phyloP scores from a whole-genome alignment of 129 eudicot species.

The Pseudognaphalium luteoalbum region DNA sequence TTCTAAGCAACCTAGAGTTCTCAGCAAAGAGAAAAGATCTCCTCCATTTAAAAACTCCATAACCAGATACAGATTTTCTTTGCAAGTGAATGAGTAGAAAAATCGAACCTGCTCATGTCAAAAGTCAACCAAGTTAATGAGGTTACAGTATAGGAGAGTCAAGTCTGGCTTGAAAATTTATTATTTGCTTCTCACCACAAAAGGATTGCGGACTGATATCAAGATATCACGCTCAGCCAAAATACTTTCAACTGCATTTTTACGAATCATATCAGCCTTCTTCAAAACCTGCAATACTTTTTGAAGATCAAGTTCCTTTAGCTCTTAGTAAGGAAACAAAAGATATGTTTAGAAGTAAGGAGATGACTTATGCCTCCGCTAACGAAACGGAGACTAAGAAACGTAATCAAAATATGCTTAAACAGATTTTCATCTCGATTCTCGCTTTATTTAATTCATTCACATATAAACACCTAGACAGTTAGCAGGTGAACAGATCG shows the following conservation, averaged over 20 bases:
- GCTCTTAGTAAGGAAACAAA: slow-evolving; percentile 12
- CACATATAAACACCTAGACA: neutral
- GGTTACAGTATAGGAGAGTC: slow-evolving; percentile 20
- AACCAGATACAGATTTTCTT: slow-evolving; percentile 92
- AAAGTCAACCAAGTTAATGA: slow-evolving; percentile 35
- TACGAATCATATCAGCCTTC: slow-evolving; percentile 98
- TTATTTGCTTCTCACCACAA: slow-evolving; percentile 71
- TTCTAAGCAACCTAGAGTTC: slow-evolving; percentile 89
- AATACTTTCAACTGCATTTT: slow-evolving; percentile 97
- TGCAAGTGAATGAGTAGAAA: slow-evolving; percentile 97
- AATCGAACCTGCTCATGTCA: slow-evolving; percentile 82
- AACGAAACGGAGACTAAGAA: too few species aligned
- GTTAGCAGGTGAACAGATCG: too few species aligned
- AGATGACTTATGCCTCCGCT: neutral
- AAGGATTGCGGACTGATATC: slow-evolving; percentile 94
- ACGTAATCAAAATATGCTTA: too few species aligned
- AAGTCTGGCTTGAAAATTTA: slow-evolving; percentile 3
- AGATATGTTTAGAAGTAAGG: slow-evolving; percentile 5
- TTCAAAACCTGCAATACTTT: slow-evolving; percentile 69
- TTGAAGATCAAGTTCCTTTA: slow-evolving; percentile 26
- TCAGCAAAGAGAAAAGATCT: slow-evolving; percentile 89
- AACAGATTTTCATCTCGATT: too few species aligned
- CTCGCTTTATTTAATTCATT: neutral
- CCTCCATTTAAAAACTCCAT: slow-evolving; percentile 99
- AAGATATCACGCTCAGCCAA: slow-evolving; percentile 94